Percentiles rank a stretch among this genome's conserved stretches.
These are phyloP conservation scores for Trypethelium eluteriae DNA, from an alignment of 495 filamentous ascomycete species.

Conservation along the genomic window DNA sequence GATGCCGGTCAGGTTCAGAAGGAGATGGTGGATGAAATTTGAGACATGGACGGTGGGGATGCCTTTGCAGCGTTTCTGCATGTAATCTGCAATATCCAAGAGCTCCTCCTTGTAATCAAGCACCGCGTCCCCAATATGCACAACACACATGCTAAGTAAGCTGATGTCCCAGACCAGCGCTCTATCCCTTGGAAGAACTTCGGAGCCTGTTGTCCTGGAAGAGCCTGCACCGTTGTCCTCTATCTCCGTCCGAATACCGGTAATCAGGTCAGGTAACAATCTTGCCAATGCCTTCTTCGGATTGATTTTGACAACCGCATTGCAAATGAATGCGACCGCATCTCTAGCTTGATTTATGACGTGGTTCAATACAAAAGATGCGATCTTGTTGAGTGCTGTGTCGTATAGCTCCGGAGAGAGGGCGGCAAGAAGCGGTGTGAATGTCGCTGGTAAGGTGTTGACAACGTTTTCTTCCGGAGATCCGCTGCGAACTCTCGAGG, in stretches of 20 bases:
- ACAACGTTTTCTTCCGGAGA: constrained; percentile 96
- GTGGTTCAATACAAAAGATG: constrained; percentile 86
- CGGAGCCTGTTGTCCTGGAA: constrained; percentile 82
- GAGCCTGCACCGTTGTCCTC: constrained; percentile 96
- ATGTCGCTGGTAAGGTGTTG: constrained; percentile 86
- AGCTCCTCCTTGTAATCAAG: constrained; percentile 80
- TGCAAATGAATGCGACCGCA: constrained; percentile 98
- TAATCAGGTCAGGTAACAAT: constrained; percentile 79
- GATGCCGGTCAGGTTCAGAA: constrained; percentile 91
- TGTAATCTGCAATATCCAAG: constrained; percentile 84
- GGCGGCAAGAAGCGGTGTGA: constrained; percentile 82
- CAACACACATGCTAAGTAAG: constrained; percentile 96
- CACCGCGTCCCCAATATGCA: constrained; percentile 86
- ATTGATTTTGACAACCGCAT: constrained; percentile 86
- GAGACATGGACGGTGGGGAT: constrained; percentile 92
- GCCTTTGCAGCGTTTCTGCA: constrained; percentile 90
- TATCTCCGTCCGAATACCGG: constrained; percentile 91
- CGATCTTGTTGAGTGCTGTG: constrained; percentile 81
- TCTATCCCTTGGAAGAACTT: constrained; percentile 86
- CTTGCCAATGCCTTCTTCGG: constrained; percentile 85
- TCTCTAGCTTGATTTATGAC: constrained; percentile 96
- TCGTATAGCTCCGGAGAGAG: constrained; percentile 93
- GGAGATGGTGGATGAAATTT: constrained; percentile 95
- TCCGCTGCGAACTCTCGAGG: constrained; percentile 72
- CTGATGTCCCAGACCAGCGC: constrained; percentile 95